Evolutionary conservation across 2,329 filamentous ascomycete genomes (phyloP), one percentile per base, ranked within the genome.

Genomic region (Salinomyces thailandicus): DNA sequence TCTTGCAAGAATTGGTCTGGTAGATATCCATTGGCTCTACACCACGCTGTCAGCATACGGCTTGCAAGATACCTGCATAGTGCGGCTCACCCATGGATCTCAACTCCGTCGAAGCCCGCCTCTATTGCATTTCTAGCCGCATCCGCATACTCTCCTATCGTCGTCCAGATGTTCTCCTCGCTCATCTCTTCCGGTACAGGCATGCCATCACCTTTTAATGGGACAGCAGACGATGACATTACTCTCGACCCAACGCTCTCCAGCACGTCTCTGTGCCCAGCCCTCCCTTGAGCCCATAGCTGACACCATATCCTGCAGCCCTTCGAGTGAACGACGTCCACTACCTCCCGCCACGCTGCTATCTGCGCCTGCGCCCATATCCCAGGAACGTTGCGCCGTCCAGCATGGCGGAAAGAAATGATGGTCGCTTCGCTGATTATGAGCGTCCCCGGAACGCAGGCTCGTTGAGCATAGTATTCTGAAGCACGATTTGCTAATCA

Each of bases 61-160:
- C n/a, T n/a, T n/a, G n/a, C n/a, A n/a, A n/a, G n/a, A n/a, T n/a
- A n/a, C n/a, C n/a, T n/a, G n/a, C n/a, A n/a, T n/a, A n/a, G n/a
- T n/a, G n/a, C n/a, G n/a, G n/a, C n/a, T n/a, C 24, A 37, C 2
- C 53, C 57, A 42, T 72, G 68, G 11, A 72, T 51, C 43, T 72
- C 68, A 2, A 72, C 62, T 1, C 68, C 68, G 41, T 72, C 68
- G 29, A 72, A 76, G 0, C 73, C 73, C 35, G 64, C 66, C 31
- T 69, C 65, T 17, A 78, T 62, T 1, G 74, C 74, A 54, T 62
- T 72, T 36, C 55, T 58, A 3, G 68, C 66, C 2, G 68, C 66
- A 24, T 55, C 49, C 13, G 54, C 64, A 36, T 64, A 71, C 30
- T 66, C 63, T 0, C 41, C 38, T 18, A 68, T 61, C 5, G 55